Conservation (phyloP, 257 asterid species). For the Rhazya stricta region DNA sequence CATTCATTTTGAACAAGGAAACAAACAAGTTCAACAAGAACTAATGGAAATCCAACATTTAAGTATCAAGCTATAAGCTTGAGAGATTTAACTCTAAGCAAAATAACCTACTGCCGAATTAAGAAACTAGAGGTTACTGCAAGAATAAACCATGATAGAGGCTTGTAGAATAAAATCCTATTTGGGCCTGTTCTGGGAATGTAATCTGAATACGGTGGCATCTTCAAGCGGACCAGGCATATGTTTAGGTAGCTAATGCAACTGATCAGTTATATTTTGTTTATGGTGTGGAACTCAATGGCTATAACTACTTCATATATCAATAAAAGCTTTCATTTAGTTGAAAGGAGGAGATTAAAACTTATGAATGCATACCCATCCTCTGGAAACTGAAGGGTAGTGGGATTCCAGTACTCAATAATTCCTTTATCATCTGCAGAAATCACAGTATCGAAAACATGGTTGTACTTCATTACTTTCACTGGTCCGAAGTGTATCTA, state of each 20-base stretch:
- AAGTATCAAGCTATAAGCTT: not conserved
- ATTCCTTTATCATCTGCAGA: conserved; percentile 97
- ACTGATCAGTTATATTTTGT: not conserved
- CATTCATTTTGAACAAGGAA: not conserved
- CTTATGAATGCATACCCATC: conserved; percentile 47
- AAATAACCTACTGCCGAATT: not conserved
- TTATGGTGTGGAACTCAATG: not conserved
- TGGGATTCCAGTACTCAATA: conserved; percentile 93
- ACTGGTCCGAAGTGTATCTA: conserved; percentile 82
- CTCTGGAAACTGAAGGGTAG: conserved; percentile 78
- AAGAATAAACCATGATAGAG: not conserved
- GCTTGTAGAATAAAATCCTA: not conserved
- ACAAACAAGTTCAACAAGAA: not conserved
- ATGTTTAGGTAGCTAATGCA: not conserved
- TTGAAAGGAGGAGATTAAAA: not conserved
- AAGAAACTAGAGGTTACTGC: not conserved
- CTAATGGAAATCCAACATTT: not conserved
- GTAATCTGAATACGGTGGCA: not conserved
- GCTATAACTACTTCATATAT: not conserved
- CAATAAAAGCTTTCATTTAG: not conserved
- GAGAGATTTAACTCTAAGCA: not conserved
- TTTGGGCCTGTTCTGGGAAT: not conserved
- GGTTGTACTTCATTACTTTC: conserved; percentile 89
- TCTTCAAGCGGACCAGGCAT: not conserved
- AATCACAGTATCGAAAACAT: conserved; percentile 67